Evolutionary conservation across 495 filamentous ascomycete genomes (phyloP).

Genomic region (Tuber calosporum): DNA sequence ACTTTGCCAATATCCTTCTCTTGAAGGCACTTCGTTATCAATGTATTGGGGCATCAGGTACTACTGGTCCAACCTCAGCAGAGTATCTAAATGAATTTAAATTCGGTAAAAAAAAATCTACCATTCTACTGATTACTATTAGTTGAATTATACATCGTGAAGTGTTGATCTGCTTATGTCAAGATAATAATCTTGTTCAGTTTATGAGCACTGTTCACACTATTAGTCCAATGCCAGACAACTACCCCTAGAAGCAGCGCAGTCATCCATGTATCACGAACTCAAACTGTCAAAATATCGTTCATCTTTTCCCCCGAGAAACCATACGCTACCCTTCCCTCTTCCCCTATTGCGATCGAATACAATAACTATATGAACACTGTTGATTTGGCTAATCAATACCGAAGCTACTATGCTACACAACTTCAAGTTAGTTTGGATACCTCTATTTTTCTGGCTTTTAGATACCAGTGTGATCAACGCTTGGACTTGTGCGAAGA

Average conservation of each 20-base stretch:
- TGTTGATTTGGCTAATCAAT: slow-evolving; percentile 37
- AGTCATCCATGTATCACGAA: no score
- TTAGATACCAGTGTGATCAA: slow-evolving; percentile 30
- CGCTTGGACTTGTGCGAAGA: not conserved
- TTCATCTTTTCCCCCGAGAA: not conserved
- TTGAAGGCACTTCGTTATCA: not conserved
- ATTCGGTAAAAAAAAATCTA: no score
- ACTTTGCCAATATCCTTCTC: slow-evolving; percentile 1
- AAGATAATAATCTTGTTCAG: no score
- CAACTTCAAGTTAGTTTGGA: slow-evolving; percentile 20
- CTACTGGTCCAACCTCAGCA: no score
- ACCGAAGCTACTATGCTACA: slow-evolving; percentile 26
- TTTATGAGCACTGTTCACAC: no score
- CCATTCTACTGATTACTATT: no score
- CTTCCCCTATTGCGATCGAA: not conserved
- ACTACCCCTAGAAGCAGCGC: no score
- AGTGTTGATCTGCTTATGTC: no score
- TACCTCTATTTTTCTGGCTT: no score
- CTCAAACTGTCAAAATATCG: not conserved
- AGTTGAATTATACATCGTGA: no score
- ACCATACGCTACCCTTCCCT: not conserved
- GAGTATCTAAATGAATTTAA: no score
- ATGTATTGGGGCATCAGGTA: slow-evolving; percentile 7
- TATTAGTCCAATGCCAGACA: no score
- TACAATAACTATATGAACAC: slow-evolving; percentile 26